Percentiles rank a stretch among this genome's conserved stretches.
Evolutionary conservation across 179 eudicot genomes (phyloP).

Genomic region (Pouteria campechiana): DNA sequence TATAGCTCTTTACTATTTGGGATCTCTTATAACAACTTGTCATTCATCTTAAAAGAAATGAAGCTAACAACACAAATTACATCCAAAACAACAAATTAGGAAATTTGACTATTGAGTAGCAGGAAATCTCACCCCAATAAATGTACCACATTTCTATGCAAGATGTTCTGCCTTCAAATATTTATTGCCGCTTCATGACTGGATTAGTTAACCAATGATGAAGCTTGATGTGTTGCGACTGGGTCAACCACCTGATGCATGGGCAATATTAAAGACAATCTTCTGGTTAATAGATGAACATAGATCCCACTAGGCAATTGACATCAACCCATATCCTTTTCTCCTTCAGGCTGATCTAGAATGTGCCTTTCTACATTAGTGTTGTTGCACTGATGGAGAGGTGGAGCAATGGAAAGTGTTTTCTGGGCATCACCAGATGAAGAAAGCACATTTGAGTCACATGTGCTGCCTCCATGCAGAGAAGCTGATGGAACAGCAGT

Average conservation of each 20-base stretch:
- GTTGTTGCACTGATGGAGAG: conserved; percentile 30
- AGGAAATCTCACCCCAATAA: no score
- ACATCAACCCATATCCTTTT: conserved; percentile 22
- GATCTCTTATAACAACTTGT: no score
- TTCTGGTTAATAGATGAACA: not conserved
- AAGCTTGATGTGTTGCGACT: no score
- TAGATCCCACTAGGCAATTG: not conserved
- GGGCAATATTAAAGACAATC: not conserved
- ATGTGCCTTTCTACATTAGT: conserved; percentile 18
- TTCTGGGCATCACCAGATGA: conserved; percentile 18
- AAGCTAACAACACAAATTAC: no score
- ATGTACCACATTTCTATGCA: no score
- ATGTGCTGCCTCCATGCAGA: conserved; percentile 9
- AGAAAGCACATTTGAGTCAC: conserved; percentile 2
- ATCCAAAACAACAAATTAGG: no score
- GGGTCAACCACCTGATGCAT: no score
- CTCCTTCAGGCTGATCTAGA: conserved; percentile 29
- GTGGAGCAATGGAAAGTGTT: conserved; percentile 20
- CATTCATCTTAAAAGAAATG: no score
- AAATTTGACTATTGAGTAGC: no score
- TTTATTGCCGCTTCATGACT: not conserved
- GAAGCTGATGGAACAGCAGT: conserved; percentile 7
- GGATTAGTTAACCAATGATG: no score
- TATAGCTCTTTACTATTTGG: no score
- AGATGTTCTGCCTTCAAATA: not conserved